Base-by-base conservation (phyloP, 495 filamentous ascomycete genomes). In the Hypoxylon crocopeplum region DNA sequence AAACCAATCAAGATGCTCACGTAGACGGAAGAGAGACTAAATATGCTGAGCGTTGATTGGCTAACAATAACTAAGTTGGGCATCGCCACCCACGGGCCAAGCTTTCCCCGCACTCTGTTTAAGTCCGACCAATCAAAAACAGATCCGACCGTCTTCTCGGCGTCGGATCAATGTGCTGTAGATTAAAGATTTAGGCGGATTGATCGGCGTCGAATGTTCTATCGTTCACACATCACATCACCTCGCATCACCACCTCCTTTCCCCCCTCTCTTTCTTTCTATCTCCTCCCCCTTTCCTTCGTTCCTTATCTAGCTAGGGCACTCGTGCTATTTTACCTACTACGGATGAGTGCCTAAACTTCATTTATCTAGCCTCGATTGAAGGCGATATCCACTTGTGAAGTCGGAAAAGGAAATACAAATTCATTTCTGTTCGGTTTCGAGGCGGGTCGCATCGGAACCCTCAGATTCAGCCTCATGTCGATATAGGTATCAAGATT, bases 161-260 rank as follows among this genome's bases (percentile, higher is more conserved):
- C 59, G 51, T 62, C 59, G 59, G 59, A 62, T 52, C 51, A 52
- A 62, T 62, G 34, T 46, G 51, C 20, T 29, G 21, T 32, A 37
- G 46, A 51, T 62, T 50, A 40, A 45, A 55, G 32, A 56, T 40
- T 62, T 41, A 40, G 59, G 29, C 38, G 59, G 52, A 62, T 62
- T 62, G 34, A 42, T 46, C 42, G 34, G 59, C 40, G 60, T 64
- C 60, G 48, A 58, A 64, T 49, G 60, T 64, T 64, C 37, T 58
- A 45, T 37, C 50, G 17, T 22, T 38, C 53, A 48, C 44, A 39
- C 27, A 57, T 57, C 54, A 48, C 20, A 57, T 57, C 54, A 57
- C 54, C 54, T 57, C 36, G 37, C 54, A 59, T 51, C 53, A 60
- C 48, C 56, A 53, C 40, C 34, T 39, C 39, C 15, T 12, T 19